phyloP scores from a whole-genome alignment of 306 rosid species.

The Quercus parvula region DNA sequence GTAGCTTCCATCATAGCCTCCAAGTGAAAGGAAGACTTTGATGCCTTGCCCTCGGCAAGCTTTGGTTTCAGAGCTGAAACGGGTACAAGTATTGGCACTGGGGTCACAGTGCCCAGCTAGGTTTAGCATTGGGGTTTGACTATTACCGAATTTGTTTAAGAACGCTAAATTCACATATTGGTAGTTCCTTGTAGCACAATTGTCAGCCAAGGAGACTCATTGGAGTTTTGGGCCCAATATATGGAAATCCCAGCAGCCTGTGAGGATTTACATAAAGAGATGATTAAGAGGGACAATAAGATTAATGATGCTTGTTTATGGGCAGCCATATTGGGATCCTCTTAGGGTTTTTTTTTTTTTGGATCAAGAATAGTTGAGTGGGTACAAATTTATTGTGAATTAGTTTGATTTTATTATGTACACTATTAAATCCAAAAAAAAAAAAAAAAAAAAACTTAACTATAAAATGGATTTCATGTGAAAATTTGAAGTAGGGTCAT shows the following conservation, averaged over 20 bases:
- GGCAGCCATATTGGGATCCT: slow-evolving; percentile 35
- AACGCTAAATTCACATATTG: slow-evolving; percentile 61
- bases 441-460: too few relatives aligned
- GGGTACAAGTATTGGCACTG: slow-evolving; percentile 11
- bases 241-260: slow-evolving; percentile 43
- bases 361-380: neutral
- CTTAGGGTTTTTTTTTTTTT: neutral
- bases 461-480: too few relatives aligned
- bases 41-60: slow-evolving; percentile 40
- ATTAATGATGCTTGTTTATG: slow-evolving; percentile 22
- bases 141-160: slow-evolving; percentile 38
- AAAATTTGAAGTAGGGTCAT: too few relatives aligned
- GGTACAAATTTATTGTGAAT: neutral
- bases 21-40: slow-evolving; percentile 59
- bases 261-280: slow-evolving; percentile 20
- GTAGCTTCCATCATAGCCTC: slow-evolving; percentile 42
- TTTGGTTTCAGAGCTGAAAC: slow-evolving; percentile 28
- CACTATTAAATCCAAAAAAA: too few relatives aligned
- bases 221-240: slow-evolving; percentile 54
- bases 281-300: slow-evolving; percentile 21
- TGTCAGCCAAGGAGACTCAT: slow-evolving; percentile 41
- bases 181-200: slow-evolving; percentile 57
- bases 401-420: too few relatives aligned
- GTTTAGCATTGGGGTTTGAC: slow-evolving; percentile 37
- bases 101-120: slow-evolving; percentile 51